Evolutionary conservation across 148 eudicot species (phyloP).

Genomic region (Fallopia convolvulus): DNA sequence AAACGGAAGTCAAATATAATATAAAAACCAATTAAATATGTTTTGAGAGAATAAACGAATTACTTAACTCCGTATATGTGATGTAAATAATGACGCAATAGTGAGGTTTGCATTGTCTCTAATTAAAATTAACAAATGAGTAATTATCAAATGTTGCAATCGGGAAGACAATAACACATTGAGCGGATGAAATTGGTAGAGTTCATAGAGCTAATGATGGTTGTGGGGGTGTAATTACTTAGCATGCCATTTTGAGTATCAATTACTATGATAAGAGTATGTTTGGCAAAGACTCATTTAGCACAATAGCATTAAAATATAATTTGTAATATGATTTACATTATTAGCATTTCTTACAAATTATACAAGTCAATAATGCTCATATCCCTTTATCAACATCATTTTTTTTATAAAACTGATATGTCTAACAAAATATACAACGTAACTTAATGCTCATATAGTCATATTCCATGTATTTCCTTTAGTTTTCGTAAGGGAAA

Average conservation of each 20-base stretch:
- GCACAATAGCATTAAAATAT: no score
- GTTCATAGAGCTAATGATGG: background rate
- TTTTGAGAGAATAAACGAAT: background rate
- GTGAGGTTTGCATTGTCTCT: conserved; percentile 3
- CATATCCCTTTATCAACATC: no score
- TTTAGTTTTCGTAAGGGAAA: no score
- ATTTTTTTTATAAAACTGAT: no score
- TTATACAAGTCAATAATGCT: no score
- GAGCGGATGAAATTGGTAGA: background rate
- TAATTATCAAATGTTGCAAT: background rate
- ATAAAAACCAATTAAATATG: background rate
- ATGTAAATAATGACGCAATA: background rate
- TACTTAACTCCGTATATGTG: background rate
- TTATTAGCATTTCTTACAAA: no score
- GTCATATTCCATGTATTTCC: no score
- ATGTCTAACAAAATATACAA: no score
- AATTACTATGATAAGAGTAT: background rate
- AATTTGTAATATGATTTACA: no score
- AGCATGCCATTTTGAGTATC: background rate
- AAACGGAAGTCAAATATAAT: background rate
- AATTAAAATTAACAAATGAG: background rate
- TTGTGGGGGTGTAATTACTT: background rate
- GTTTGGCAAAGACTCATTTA: no score
- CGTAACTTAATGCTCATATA: no score
- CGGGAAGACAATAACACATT: background rate